Conservation (phyloP, 148 eudicot species). For the Pharnaceum exiguum region DNA sequence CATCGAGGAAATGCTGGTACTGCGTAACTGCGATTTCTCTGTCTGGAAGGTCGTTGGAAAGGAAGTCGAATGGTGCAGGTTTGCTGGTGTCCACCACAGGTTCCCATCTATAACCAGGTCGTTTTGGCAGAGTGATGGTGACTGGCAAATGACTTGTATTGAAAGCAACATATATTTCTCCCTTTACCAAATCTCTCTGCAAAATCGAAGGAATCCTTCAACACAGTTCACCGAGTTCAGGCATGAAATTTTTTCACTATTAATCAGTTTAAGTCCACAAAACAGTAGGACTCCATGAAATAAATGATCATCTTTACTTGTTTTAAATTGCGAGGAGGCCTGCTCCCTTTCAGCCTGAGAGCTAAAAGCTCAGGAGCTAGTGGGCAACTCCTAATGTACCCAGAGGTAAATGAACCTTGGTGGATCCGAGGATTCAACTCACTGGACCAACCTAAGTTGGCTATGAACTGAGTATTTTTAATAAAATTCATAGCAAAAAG, state of each 20-base stretch:
- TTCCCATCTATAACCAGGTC: constrained; percentile 84
- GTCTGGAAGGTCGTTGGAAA: constrained; percentile 44
- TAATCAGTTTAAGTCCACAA: not conserved
- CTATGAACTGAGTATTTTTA: no score
- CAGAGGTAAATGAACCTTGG: no score
- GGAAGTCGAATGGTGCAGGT: constrained; percentile 79
- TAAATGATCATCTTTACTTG: no score
- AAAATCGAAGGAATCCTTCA: constrained; percentile 2
- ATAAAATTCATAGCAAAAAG: no score
- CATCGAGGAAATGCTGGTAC: constrained; percentile 73
- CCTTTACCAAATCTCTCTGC: constrained; percentile 78
- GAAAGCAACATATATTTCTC: constrained; percentile 81
- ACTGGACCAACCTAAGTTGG: no score
- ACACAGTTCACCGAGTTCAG: not conserved
- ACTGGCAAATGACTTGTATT: constrained; percentile 83
- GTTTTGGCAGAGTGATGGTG: constrained; percentile 55
- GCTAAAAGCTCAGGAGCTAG: no score
- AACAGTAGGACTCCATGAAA: no score
- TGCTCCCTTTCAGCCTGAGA: no score
- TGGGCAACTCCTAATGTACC: no score
- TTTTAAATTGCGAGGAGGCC: no score
- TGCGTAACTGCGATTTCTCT: constrained; percentile 56
- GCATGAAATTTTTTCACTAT: not conserved
- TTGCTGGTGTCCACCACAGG: constrained; percentile 91
- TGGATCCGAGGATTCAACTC: no score